Conservation (phyloP, 108 stramenopile genomes). For the Cyclostephanos invisitatus region DNA sequence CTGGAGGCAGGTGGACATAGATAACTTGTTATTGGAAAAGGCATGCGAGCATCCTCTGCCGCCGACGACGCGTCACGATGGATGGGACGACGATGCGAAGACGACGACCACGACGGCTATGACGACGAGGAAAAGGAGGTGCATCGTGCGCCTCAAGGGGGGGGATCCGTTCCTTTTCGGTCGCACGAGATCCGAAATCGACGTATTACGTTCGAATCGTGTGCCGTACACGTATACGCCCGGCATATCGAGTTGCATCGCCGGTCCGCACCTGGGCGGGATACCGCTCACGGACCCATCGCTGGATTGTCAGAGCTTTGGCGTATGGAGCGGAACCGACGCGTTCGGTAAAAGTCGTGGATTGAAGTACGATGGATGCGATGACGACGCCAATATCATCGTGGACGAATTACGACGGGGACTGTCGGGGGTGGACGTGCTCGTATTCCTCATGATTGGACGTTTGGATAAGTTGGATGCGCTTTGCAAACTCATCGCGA, state of each 20-base stretch:
- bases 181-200: slow-evolving; percentile 40
- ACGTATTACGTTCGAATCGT: slow-evolving; percentile 16
- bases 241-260: slow-evolving; percentile 39
- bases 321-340: slow-evolving; percentile 50
- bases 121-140: background rate
- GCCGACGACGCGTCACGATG: background rate
- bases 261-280: slow-evolving; percentile 47
- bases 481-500: slow-evolving; percentile 24
- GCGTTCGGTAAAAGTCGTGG: slow-evolving; percentile 32
- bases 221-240: slow-evolving; percentile 40
- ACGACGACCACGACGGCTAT: slow-evolving; percentile 20
- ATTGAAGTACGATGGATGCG: slow-evolving; percentile 1
- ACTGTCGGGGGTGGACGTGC: slow-evolving; percentile 29
- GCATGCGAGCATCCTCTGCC: background rate
- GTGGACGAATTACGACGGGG: slow-evolving; percentile 8
- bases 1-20: slow-evolving; percentile 43
- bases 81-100: background rate
- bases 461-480: slow-evolving; percentile 47
- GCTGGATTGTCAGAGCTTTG: slow-evolving; percentile 46
- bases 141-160: slow-evolving; percentile 37
- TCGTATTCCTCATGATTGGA: slow-evolving; percentile 52
- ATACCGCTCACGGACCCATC: slow-evolving; percentile 43
- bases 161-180: slow-evolving; percentile 50
- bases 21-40: slow-evolving; percentile 30
- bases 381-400: background rate